phyloP scores from a whole-genome alignment of 371 early-diverging fungal species.

The Saksenaea oblongispora region DNA sequence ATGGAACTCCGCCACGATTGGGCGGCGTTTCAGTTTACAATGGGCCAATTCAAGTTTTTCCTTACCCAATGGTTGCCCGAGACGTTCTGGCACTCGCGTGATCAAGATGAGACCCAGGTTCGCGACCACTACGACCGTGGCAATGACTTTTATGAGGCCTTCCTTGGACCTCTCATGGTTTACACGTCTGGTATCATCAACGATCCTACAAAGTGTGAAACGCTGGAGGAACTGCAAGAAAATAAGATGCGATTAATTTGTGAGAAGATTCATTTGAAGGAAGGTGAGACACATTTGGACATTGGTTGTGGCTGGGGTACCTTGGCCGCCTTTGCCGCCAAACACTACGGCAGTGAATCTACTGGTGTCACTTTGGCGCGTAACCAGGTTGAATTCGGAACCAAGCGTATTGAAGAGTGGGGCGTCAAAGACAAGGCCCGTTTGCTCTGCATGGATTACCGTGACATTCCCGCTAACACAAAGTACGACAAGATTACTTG shows the following conservation, averaged over 20 bases:
- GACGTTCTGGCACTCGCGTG: constrained; percentile 90
- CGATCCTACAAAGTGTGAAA: constrained; percentile 73
- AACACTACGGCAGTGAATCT: constrained; percentile 84
- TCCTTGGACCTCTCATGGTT: constrained; percentile 92
- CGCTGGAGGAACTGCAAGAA: constrained; percentile 92
- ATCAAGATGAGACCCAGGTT: constrained; percentile 96
- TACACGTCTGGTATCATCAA: constrained; percentile 94
- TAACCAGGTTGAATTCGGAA: constrained; percentile 91
- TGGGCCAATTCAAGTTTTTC: constrained; percentile 90
- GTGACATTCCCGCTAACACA: constrained; percentile 85
- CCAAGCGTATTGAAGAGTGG: constrained; percentile 79
- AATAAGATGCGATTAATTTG: constrained; percentile 93
- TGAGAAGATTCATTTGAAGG: constrained; percentile 83
- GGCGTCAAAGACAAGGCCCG: constrained; percentile 80
- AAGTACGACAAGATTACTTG: constrained; percentile 95
- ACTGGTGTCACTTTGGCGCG: constrained; percentile 93
- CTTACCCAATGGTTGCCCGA: constrained; percentile 95
- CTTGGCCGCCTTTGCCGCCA: constrained; percentile 85
- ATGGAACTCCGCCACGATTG: constrained; percentile 95
- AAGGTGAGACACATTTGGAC: constrained; percentile 91
- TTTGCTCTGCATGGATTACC: constrained; percentile 92
- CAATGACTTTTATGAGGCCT: constrained; percentile 94
- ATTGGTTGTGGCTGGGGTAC: constrained; percentile 99
- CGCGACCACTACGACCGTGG: constrained; percentile 98
- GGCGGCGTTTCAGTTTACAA: constrained; percentile 85